These are phyloP conservation scores for Clathrospora elynae DNA, from an alignment of 2,329 filamentous ascomycete species.

Conservation along the genomic window DNA sequence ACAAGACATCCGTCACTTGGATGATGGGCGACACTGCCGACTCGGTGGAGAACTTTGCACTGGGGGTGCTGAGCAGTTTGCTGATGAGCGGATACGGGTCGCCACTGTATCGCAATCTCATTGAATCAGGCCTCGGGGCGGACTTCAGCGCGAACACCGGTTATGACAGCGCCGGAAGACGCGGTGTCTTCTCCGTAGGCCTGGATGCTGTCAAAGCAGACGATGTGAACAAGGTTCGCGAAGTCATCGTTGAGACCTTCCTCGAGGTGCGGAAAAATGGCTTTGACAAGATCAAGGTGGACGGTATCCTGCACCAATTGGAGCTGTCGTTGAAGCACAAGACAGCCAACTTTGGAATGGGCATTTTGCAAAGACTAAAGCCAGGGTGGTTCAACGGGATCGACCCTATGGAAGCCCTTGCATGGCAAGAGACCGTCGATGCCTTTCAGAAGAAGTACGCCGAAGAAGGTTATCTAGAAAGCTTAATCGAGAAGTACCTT, in stretches of 20 bases:
- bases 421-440: conserved; percentile 87
- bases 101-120: conserved; percentile 83
- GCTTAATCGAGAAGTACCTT: conserved; percentile 85
- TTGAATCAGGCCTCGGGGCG: conserved; percentile 86
- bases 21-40: conserved; percentile 81
- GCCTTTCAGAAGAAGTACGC: conserved; percentile 79
- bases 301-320: conserved; percentile 90
- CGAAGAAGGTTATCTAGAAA: conserved; percentile 79
- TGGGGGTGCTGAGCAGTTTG: conserved; percentile 80
- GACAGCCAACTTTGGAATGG: conserved; percentile 92
- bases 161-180: conserved; percentile 77
- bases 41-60: conserved; percentile 83
- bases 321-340: conserved; percentile 96
- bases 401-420: conserved; percentile 86
- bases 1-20: conserved; percentile 95
- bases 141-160: conserved; percentile 96
- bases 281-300: conserved; percentile 88
- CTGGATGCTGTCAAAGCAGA: conserved; percentile 85
- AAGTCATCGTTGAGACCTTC: conserved; percentile 74
- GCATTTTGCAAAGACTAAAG: conserved; percentile 84
- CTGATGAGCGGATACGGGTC: conserved; percentile 95
- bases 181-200: conserved; percentile 86
- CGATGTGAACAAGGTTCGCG: conserved; percentile 77
- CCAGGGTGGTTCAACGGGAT: conserved; percentile 95
- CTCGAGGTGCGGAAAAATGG: conserved; percentile 72